These are phyloP conservation scores for Neurospora terricola DNA, from an alignment of 495 filamentous ascomycete genomes.

Conservation along the genomic window DNA sequence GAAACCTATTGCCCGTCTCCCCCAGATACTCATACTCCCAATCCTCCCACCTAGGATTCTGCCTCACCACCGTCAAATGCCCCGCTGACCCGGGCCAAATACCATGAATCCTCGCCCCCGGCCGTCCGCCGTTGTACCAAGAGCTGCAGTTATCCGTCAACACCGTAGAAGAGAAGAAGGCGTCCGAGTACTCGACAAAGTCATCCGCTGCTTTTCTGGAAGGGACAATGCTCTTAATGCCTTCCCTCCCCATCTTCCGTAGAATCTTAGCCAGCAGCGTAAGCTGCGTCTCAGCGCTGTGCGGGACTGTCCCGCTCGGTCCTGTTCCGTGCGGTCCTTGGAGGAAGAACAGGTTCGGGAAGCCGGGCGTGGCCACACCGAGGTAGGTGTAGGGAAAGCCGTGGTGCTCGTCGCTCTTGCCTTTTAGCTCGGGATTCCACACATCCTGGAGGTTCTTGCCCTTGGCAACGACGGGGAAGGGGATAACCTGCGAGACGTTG, in stretches of 20 bases:
- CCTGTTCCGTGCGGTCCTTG: constrained; percentile 46
- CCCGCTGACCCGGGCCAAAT: constrained; percentile 58
- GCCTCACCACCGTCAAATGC: constrained; percentile 44
- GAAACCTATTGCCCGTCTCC: constrained; percentile 30
- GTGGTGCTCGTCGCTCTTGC: constrained; percentile 32
- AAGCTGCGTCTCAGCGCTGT: constrained; percentile 45
- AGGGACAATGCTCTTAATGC: constrained; percentile 49
- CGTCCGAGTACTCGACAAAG: constrained; percentile 51
- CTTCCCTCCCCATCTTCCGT: constrained; percentile 52
- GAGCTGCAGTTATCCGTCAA: constrained; percentile 54
- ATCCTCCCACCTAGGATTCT: constrained; percentile 62
- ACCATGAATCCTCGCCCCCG: constrained; percentile 48
- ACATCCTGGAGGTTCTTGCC: constrained; percentile 38
- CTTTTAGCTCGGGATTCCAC: constrained; percentile 21
- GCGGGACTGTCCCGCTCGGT: constrained; percentile 42
- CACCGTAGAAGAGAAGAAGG: constrained; percentile 52
- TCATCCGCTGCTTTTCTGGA: constrained; percentile 47
- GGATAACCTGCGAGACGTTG: constrained; percentile 47
- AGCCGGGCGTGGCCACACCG: constrained; percentile 48
- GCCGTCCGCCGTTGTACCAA: constrained; percentile 58
- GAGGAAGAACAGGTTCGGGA: constrained; percentile 56
- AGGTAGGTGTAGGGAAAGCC: constrained; percentile 59
- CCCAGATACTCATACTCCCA: constrained; percentile 53
- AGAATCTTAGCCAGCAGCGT: constrained; percentile 54
- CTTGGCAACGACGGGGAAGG: constrained; percentile 46